Conservation (phyloP, 169 alveolate species). For the Plasmodium adleri region DNA sequence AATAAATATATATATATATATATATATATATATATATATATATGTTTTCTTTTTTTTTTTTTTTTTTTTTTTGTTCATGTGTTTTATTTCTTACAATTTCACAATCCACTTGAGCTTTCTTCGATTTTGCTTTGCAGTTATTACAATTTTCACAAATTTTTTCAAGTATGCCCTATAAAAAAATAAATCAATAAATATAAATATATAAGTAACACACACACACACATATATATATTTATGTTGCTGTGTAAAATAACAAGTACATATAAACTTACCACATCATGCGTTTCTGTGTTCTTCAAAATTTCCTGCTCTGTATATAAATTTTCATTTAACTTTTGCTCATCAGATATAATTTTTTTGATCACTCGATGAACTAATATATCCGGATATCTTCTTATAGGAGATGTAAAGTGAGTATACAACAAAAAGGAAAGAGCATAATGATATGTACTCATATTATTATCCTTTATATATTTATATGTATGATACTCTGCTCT, state of each 20-base stretch:
- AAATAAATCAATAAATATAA: not conserved
- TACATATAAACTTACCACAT: slow-evolving; percentile 15
- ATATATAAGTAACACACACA: not conserved
- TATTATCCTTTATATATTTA: slow-evolving; percentile 53
- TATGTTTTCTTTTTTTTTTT: too few species aligned
- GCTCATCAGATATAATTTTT: slow-evolving; percentile 83
- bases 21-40: not conserved
- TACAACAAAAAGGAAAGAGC: slow-evolving; percentile 89
- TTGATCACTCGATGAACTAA: slow-evolving; percentile 90
- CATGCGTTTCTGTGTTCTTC: slow-evolving; percentile 16
- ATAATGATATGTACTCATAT: slow-evolving; percentile 85
- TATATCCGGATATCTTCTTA: slow-evolving; percentile 91
- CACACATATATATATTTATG: not conserved
- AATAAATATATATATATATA: not conserved
- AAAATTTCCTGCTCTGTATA: slow-evolving; percentile 53
- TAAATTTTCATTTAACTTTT: slow-evolving; percentile 15
- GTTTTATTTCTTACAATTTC: slow-evolving; percentile 44
- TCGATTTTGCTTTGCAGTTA: slow-evolving; percentile 64
- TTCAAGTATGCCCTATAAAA: slow-evolving; percentile 50
- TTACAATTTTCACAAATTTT: slow-evolving; percentile 54
- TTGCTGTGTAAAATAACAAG: not conserved
- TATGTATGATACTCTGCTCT: slow-evolving; percentile 73
- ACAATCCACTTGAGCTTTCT: slow-evolving; percentile 74
- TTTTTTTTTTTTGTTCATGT: not conserved
- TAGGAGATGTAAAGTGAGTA: slow-evolving; percentile 93